These are phyloP conservation scores for Stagonosporopsis chrysanthemi DNA, from an alignment of 2,329 filamentous ascomycete genomes.

Conservation along the genomic window DNA sequence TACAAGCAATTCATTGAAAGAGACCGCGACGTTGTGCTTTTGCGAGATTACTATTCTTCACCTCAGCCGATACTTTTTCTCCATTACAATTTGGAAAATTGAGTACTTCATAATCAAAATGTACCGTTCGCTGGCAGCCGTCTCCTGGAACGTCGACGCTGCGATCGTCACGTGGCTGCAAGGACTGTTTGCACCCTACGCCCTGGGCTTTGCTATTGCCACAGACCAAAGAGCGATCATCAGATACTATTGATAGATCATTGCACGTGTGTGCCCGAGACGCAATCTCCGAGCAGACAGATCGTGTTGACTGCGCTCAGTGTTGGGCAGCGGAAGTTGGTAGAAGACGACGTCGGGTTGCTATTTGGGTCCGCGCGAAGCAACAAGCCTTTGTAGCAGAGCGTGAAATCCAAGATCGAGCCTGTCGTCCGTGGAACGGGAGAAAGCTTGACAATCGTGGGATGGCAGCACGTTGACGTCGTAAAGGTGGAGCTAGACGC, in stretches of 20 bases:
- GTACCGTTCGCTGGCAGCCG: not conserved
- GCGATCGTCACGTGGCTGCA: not conserved
- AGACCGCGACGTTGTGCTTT: not conserved
- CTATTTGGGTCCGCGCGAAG: not conserved
- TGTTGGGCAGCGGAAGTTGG: slow-evolving; percentile 8
- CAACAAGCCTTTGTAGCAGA: no score
- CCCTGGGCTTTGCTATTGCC: not conserved
- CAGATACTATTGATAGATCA: not conserved
- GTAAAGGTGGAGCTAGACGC: slow-evolving; percentile 18
- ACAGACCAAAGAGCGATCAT: not conserved
- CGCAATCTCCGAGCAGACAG: not conserved
- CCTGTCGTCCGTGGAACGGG: slow-evolving; percentile 8
- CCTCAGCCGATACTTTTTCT: not conserved
- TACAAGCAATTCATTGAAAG: not conserved
- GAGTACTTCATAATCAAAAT: not conserved
- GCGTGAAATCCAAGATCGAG: not conserved
- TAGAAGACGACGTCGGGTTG: not conserved
- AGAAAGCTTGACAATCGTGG: slow-evolving; percentile 14
- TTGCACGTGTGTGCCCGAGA: not conserved
- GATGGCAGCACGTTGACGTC: slow-evolving; percentile 20
- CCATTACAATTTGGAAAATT: not conserved
- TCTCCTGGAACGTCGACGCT: not conserved
- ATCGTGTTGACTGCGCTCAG: not conserved
- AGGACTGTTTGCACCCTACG: not conserved
- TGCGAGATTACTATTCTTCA: not conserved